phyloP scores from a whole-genome alignment of 2,329 filamentous ascomycete genomes.

The Rhexocercosporidium sp. region DNA sequence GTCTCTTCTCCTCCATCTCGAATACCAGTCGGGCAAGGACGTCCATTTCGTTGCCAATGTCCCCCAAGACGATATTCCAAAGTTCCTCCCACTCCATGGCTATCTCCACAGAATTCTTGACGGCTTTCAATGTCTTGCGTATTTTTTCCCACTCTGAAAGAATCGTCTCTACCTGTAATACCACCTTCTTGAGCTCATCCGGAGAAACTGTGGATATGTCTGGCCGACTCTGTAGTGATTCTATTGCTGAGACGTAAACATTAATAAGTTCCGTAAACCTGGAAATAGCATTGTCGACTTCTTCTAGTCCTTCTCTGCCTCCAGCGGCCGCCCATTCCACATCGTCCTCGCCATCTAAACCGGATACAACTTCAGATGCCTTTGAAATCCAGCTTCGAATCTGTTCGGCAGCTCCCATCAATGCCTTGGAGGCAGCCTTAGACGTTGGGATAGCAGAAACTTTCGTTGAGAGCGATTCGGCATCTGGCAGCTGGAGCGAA shows the following conservation, averaged over 20 bases:
- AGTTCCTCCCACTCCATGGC: conserved; percentile 99
- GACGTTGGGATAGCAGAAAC: conserved; percentile 87
- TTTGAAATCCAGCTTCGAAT: conserved; percentile 95
- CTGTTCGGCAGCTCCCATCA: conserved; percentile 88
- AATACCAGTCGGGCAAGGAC: conserved; percentile 83
- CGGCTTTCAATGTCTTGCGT: conserved; percentile 73
- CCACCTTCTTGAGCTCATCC: conserved; percentile 74
- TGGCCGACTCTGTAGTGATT: conserved; percentile 78
- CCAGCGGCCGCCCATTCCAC: conserved; percentile 95
- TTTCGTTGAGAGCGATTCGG: conserved; percentile 79
- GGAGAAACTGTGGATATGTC: conserved; percentile 77
- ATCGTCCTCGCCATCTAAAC: conserved; percentile 93
- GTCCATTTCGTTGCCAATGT: conserved; percentile 89
- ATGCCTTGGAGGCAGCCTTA: conserved; percentile 78
- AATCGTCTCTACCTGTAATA: conserved; percentile 88
- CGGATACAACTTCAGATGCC: conserved; percentile 85
- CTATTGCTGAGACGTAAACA: conserved; percentile 93
- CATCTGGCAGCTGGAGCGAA: conserved; percentile 85
- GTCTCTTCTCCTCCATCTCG: conserved; percentile 96
- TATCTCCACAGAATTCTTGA: conserved; percentile 91
- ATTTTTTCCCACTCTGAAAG: conserved; percentile 85
- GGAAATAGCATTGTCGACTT: conserved; percentile 74
- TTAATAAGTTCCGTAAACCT: conserved; percentile 90
- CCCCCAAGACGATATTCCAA: conserved; percentile 91
- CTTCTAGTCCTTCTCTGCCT: conserved; percentile 78